Percentiles rank a stretch among this genome's conserved stretches.
Evolutionary conservation across 2,329 filamentous ascomycete species (phyloP).

Genomic region (Coniella vitis): DNA sequence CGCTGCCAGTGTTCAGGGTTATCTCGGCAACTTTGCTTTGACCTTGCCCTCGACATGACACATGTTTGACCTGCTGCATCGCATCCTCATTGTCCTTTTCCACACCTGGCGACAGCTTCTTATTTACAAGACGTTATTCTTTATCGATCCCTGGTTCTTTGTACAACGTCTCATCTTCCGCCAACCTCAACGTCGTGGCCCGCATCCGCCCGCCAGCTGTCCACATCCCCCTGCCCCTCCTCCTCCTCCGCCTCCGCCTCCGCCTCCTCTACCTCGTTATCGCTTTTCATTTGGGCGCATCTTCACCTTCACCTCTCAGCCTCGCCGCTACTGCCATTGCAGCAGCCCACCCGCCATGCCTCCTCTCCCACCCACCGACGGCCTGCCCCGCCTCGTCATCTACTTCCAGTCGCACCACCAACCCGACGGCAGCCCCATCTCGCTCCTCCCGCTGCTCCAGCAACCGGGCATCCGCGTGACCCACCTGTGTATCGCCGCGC

Average conservation of each 20-base stretch:
- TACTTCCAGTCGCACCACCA: conserved; percentile 39
- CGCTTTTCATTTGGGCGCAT: background rate
- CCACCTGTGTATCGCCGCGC: conserved; percentile 71
- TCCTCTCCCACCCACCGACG: conserved; percentile 19
- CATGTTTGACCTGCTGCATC: conserved; percentile 5
- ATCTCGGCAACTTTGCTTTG: background rate
- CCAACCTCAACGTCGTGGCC: background rate
- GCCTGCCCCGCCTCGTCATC: conserved; percentile 26
- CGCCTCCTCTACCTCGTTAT: background rate
- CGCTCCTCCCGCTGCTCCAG: conserved; percentile 34
- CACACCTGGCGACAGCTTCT: conserved; percentile 15
- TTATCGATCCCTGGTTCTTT: conserved; percentile 10
- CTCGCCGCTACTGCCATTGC: background rate
- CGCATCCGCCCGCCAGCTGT: background rate
- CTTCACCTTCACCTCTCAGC: background rate
- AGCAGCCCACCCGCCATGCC: conserved; percentile 21
- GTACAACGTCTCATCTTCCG: conserved; percentile 8
- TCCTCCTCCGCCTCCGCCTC: background rate
- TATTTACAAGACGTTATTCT: conserved; percentile 13
- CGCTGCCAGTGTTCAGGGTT: background rate
- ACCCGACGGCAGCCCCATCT: conserved; percentile 29
- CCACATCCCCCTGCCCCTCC: background rate
- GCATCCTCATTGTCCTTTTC: conserved; percentile 4
- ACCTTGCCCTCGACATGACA: background rate
- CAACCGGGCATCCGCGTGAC: conserved; percentile 41